These are phyloP conservation scores for Fusarium temperatum DNA, from an alignment of 2,329 filamentous ascomycete species.

Conservation along the genomic window DNA sequence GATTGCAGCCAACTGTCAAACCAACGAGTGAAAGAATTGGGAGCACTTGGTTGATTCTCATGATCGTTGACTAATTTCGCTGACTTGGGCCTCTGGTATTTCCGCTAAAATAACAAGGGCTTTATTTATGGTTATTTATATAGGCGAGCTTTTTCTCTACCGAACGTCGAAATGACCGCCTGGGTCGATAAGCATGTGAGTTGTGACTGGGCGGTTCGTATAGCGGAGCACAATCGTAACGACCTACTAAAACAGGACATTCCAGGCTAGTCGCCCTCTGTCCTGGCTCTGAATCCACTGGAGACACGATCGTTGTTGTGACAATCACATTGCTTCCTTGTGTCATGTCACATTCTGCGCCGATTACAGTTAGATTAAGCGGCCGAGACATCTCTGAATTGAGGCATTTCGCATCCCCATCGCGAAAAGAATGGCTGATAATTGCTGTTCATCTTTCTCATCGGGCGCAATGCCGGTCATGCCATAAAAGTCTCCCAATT, in stretches of 20 bases:
- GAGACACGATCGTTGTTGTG: no score
- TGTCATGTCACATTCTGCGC: not conserved
- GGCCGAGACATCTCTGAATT: not conserved
- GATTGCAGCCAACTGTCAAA: conserved; percentile 39
- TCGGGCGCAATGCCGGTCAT: not conserved
- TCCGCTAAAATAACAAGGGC: rapidly evolving
- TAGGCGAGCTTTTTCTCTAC: rapidly evolving
- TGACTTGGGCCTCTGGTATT: rapidly evolving
- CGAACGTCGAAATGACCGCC: rapidly evolving
- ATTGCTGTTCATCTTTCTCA: not conserved
- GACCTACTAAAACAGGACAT: not conserved
- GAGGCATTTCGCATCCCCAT: not conserved
- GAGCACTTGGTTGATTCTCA: rapidly evolving
- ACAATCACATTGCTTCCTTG: not conserved
- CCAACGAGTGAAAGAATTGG: conserved; percentile 37
- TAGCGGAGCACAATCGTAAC: not conserved
- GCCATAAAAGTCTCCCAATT: not conserved
- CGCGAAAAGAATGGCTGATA: rapidly evolving
- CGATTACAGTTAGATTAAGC: not conserved
- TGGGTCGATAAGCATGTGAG: not conserved
- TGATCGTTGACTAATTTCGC: not conserved
- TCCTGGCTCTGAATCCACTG: not conserved
- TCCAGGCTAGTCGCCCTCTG: not conserved
- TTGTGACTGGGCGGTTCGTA: not conserved
- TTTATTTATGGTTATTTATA: not conserved